A percentile compares a stretch with the other conserved stretches of the same genome.
Evolutionary conservation across 257 asterid genomes (phyloP).

Genomic region (Fraxinus pennsylvanica): DNA sequence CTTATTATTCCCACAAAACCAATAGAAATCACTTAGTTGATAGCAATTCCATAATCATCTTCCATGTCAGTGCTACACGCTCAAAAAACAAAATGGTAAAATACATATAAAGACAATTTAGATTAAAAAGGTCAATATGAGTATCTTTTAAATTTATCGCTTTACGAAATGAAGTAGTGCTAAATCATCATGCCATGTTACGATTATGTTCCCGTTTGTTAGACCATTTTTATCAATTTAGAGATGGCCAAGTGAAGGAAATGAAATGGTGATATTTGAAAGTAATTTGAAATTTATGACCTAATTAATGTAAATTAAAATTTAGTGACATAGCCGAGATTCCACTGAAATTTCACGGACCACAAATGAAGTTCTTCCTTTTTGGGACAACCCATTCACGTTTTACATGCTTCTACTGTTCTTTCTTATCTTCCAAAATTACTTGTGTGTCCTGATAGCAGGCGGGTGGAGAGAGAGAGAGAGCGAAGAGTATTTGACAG

Average conservation of each 20-base stretch:
- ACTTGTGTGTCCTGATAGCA: neutral
- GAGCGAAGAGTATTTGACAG: neutral
- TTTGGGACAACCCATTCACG: neutral
- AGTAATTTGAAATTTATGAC: too few relatives aligned
- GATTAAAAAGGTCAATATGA: too few relatives aligned
- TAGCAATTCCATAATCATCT: too few relatives aligned
- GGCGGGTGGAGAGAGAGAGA: neutral
- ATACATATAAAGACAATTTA: too few relatives aligned
- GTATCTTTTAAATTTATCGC: too few relatives aligned
- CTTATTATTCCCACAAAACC: neutral
- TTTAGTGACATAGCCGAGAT: too few relatives aligned
- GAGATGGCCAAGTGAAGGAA: neutral
- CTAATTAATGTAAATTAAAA: neutral
- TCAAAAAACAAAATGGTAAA: too few relatives aligned
- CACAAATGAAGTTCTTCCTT: neutral
- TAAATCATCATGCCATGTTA: neutral
- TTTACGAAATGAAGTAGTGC: neutral
- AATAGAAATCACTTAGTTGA: neutral
- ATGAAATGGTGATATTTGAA: too few relatives aligned
- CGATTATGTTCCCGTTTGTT: neutral
- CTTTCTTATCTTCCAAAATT: neutral
- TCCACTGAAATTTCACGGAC: neutral
- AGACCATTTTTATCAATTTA: too few relatives aligned
- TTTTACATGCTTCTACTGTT: neutral
- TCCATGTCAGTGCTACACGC: too few relatives aligned